These are phyloP conservation scores for Blastocystis sp. DNA, from an alignment of 352 stramenopile genomes.

Conservation along the genomic window DNA sequence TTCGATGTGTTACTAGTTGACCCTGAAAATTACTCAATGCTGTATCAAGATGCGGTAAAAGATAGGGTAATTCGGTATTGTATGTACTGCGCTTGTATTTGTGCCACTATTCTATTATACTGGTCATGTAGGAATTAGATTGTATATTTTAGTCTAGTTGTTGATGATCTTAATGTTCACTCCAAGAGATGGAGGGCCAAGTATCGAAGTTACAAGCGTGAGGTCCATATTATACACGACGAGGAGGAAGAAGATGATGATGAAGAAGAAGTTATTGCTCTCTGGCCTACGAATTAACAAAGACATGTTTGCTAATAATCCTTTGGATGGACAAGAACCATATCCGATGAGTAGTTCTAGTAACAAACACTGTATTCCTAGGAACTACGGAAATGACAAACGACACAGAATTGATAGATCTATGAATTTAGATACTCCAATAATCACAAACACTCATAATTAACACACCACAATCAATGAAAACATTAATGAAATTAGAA, in stretches of 20 bases:
- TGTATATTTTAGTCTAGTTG: neutral
- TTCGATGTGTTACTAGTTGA: constrained; percentile 46
- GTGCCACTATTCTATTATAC: neutral
- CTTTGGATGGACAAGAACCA: too few relatives aligned
- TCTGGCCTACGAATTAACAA: too few relatives aligned
- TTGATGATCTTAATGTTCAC: constrained; percentile 2
- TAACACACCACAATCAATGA: neutral
- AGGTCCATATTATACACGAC: neutral
- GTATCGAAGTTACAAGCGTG: neutral
- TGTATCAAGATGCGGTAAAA: constrained; percentile 29
- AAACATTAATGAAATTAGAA: neutral
- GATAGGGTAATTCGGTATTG: neutral
- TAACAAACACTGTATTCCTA: neutral
- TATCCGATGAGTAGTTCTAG: too few relatives aligned
- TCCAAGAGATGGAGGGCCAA: neutral
- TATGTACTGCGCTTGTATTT: neutral
- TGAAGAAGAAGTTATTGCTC: neutral
- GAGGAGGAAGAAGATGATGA: neutral
- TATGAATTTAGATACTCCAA: neutral
- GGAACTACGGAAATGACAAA: neutral
- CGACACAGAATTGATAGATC: neutral
- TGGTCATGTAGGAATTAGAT: neutral
- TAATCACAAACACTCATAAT: neutral
- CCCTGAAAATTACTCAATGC: neutral
- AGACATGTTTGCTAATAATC: too few relatives aligned